These are phyloP conservation scores for Epichloe elymi DNA, from an alignment of 2,329 filamentous ascomycete genomes.

Conservation along the genomic window DNA sequence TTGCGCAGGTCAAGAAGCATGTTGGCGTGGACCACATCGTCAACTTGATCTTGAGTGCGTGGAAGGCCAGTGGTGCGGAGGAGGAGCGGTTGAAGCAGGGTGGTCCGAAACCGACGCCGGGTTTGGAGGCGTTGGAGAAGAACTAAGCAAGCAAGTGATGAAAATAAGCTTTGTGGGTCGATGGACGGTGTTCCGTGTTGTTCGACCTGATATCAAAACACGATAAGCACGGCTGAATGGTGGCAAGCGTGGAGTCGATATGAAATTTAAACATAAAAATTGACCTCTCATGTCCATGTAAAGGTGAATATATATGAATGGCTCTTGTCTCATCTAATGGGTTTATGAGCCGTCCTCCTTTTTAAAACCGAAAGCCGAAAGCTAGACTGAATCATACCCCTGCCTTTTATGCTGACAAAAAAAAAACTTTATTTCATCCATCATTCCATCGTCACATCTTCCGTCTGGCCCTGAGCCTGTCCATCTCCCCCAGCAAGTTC, in stretches of 20 bases:
- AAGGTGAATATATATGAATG: too few relatives aligned
- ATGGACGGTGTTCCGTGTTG: too few relatives aligned
- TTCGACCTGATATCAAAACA: too few relatives aligned
- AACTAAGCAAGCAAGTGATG: neutral
- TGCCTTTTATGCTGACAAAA: neutral
- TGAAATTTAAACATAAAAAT: too few relatives aligned
- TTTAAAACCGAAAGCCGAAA: too few relatives aligned
- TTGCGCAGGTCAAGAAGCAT: slow-evolving; percentile 91
- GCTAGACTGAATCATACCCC: too few relatives aligned
- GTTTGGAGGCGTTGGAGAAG: slow-evolving; percentile 32
- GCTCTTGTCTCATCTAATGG: too few relatives aligned
- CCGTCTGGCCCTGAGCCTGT: slow-evolving; percentile 10
- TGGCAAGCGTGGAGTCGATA: too few relatives aligned
- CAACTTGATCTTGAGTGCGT: slow-evolving; percentile 77
- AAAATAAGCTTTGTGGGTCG: too few relatives aligned
- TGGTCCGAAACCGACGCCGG: slow-evolving; percentile 44
- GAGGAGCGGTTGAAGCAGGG: slow-evolving; percentile 39
- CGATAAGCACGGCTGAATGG: too few relatives aligned
- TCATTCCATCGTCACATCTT: slow-evolving; percentile 24
- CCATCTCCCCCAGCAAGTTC: slow-evolving; percentile 15
- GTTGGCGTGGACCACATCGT: slow-evolving; percentile 79
- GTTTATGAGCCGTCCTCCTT: too few relatives aligned
- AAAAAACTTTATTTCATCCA: neutral
- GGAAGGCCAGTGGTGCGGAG: slow-evolving; percentile 79
- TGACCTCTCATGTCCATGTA: too few relatives aligned